Conservation (phyloP, 495 filamentous ascomycete genomes). For the Penicillium tannophilum region DNA sequence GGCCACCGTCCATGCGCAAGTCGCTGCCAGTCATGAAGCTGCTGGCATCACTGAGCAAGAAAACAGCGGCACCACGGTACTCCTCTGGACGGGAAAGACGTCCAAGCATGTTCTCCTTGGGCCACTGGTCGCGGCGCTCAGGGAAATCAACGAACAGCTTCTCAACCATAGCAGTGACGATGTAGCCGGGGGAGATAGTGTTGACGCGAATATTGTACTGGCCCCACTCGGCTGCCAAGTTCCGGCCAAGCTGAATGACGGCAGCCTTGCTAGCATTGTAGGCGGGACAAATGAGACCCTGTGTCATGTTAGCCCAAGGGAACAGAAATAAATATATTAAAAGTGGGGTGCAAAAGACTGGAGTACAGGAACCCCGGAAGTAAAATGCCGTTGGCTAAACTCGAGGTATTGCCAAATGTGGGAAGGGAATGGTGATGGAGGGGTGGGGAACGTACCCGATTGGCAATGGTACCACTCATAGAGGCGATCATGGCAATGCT, state of each 20-base stretch:
- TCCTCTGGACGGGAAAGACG: conserved; percentile 78
- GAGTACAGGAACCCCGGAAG: not conserved
- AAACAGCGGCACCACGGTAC: conserved; percentile 79
- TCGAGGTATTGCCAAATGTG: not conserved
- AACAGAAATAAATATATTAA: not conserved
- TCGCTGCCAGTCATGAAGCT: conserved; percentile 85
- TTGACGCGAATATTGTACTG: conserved; percentile 88
- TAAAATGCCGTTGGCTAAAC: not conserved
- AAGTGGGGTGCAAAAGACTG: not conserved
- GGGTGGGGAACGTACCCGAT: conserved; percentile 48
- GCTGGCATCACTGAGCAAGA: conserved; percentile 83
- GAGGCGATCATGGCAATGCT: conserved; percentile 73
- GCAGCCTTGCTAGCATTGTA: conserved; percentile 93
- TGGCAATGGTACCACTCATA: conserved; percentile 74
- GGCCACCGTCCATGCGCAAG: conserved; percentile 79
- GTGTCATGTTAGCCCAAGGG: not conserved
- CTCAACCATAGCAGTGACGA: conserved; percentile 89
- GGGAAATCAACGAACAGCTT: conserved; percentile 74
- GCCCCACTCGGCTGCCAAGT: conserved; percentile 90
- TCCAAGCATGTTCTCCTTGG: conserved; percentile 85
- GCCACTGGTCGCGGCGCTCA: conserved; percentile 76
- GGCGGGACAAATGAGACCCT: conserved; percentile 74
- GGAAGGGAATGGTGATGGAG: conserved; percentile 5
- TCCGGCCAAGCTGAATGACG: conserved; percentile 80
- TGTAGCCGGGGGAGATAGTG: conserved; percentile 93